These are phyloP conservation scores for Aquilaria yunnanensis DNA, from an alignment of 345 rosid genomes.

Conservation along the genomic window DNA sequence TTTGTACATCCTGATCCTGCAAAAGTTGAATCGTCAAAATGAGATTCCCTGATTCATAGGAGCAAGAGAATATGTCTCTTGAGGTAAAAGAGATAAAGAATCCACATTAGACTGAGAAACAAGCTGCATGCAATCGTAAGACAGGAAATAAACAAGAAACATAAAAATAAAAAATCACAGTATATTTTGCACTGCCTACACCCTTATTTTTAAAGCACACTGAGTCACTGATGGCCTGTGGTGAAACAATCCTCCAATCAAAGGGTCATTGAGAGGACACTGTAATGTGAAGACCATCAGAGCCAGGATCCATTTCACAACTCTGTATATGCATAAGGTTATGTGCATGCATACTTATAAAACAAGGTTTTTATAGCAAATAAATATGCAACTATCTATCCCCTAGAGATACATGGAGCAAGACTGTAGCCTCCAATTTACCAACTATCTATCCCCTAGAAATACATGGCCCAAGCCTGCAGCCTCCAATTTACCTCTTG, in stretches of 20 bases:
- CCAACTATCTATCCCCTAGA: not conserved
- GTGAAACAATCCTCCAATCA: no score
- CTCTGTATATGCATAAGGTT: no score
- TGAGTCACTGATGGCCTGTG: no score
- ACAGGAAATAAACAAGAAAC: not conserved
- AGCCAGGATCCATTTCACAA: no score
- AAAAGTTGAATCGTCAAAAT: slow-evolving; percentile 19
- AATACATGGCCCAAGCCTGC: not conserved
- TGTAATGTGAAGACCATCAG: no score
- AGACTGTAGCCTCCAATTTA: not conserved
- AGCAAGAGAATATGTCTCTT: slow-evolving; percentile 1
- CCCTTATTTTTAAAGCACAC: no score
- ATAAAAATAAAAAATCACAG: not conserved
- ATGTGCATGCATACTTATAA: no score
- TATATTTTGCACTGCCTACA: not conserved
- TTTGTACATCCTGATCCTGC: slow-evolving; percentile 63
- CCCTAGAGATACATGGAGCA: no score
- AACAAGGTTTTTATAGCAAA: not conserved
- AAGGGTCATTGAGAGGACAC: no score
- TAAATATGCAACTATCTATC: not conserved
- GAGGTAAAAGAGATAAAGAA: slow-evolving; percentile 2
- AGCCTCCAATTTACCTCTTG: slow-evolving; percentile 56
- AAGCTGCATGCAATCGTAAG: slow-evolving; percentile 7
- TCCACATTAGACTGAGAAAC: not conserved
- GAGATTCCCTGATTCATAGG: slow-evolving; percentile 10